Percentiles rank a stretch among this genome's conserved stretches.
phyloP scores from a whole-genome alignment of 208 protist genomes.

The Crithidia sp. region DNA sequence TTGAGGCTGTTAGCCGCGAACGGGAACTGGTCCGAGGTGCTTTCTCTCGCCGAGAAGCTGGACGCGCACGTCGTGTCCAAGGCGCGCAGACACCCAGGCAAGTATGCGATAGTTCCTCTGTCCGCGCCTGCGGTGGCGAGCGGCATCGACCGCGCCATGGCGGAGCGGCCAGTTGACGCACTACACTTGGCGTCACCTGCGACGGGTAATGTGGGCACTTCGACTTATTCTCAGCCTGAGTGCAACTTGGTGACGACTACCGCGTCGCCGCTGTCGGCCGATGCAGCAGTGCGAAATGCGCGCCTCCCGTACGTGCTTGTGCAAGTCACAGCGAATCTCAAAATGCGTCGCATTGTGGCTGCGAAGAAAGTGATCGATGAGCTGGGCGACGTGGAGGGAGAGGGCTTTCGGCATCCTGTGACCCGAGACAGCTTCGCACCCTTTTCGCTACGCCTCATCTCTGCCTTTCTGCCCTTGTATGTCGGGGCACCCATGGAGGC shows the following conservation, averaged over 20 bases:
- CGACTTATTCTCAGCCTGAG: too few relatives aligned
- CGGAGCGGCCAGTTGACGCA: background rate
- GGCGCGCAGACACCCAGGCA: constrained; percentile 12
- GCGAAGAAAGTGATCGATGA: constrained; percentile 66
- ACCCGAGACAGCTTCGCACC: constrained; percentile 71
- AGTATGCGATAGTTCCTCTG: constrained; percentile 7
- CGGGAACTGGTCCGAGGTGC: constrained; percentile 76
- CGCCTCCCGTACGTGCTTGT: constrained; percentile 72
- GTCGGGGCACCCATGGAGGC: constrained; percentile 58
- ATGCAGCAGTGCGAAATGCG: constrained; percentile 25
- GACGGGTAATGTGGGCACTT: too few relatives aligned
- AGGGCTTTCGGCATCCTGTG: constrained; percentile 53
- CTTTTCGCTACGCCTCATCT: constrained; percentile 82
- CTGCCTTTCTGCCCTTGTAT: constrained; percentile 71
- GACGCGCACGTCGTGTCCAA: constrained; percentile 41
- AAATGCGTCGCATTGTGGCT: constrained; percentile 57
- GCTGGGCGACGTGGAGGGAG: constrained; percentile 72
- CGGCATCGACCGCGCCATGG: background rate
- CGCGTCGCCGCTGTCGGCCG: constrained; percentile 16
- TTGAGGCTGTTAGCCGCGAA: constrained; percentile 58
- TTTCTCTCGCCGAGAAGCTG: constrained; percentile 58
- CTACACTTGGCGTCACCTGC: background rate
- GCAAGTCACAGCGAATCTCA: constrained; percentile 75
- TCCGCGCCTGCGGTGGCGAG: background rate
- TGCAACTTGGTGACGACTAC: background rate